Conservation (phyloP, 352 stramenopile genomes). For the Phytophthora ohioensis region DNA sequence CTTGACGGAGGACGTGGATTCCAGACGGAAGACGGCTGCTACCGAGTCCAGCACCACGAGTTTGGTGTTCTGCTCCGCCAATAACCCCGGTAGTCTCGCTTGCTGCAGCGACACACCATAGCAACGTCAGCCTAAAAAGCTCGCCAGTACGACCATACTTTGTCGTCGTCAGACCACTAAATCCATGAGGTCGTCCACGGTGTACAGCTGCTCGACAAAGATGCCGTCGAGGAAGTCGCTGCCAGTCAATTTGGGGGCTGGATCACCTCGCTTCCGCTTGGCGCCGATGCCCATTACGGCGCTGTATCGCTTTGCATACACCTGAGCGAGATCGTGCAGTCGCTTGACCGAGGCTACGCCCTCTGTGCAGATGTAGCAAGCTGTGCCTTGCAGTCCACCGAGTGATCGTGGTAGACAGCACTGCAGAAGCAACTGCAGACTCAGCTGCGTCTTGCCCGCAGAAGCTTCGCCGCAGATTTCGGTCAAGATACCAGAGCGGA, state of each 20-base stretch:
- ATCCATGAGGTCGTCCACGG: conserved; percentile 68
- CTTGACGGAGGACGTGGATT: conserved; percentile 76
- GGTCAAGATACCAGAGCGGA: conserved; percentile 71
- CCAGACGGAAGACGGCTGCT: conserved; percentile 75
- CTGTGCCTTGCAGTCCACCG: conserved; percentile 64
- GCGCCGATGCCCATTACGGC: conserved; percentile 33
- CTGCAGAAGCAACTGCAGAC: conserved; percentile 79
- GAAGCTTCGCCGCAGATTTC: conserved; percentile 82
- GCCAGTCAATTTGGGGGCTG: conserved; percentile 14
- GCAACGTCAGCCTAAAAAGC: conserved; percentile 12
- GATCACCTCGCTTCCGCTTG: conserved; percentile 61
- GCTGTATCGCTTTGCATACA: conserved; percentile 57
- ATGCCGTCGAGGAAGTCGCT: conserved; percentile 75
- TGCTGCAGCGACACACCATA: conserved; percentile 46
- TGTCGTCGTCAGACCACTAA: conserved; percentile 49
- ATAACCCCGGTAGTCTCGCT: conserved; percentile 63
- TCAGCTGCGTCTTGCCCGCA: conserved; percentile 84
- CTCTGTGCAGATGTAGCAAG: conserved; percentile 87
- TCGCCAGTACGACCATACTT: neutral
- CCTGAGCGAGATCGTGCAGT: conserved; percentile 67
- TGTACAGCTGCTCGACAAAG: conserved; percentile 84
- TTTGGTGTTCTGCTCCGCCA: conserved; percentile 80
- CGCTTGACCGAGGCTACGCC: conserved; percentile 77
- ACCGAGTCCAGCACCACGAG: conserved; percentile 87
- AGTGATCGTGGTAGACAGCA: conserved; percentile 56